Evolutionary conservation across 2,329 filamentous ascomycete genomes (phyloP), one percentile per base, ranked within the genome.

Genomic region (Alternaria dauci): DNA sequence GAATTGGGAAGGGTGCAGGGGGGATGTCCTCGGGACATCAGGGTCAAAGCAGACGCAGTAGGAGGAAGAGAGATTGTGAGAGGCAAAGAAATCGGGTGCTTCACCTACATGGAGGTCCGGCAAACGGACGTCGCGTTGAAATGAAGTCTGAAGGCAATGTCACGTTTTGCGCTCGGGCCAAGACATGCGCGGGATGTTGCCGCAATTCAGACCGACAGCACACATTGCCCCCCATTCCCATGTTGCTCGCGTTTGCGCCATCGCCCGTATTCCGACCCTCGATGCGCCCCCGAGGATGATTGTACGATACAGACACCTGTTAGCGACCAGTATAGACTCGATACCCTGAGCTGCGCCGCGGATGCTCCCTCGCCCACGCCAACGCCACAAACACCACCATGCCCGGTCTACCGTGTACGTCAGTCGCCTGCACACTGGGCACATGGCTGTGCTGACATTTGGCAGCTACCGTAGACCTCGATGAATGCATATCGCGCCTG

Each of bases 401-500:
- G 82, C 82, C 82, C 68, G 82, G 82, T 70, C 81, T 84, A 71
- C 82, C 82, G 66, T 81, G 82, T 84, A 81, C 62, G 80, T 68
- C 59, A 52, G 60, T 59, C 58, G 53, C 39, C 46, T 50, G 39
- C 46, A 18, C 54, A 9, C 53, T 23, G 32, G 43, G 18, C 32
- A 25, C 47, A 48, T 52, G 32, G 56, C 28, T 43, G 43, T 62
- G 57, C 73, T 77, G 61, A 76, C 62, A 23, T 8, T 16, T 44
- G 51, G 46, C 74, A 96, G 94, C 92, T 72, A 97, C 93, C 81
- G 94, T 99, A 82, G 94, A 99, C 81, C 88, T 99, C 74, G 95
- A 99, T 84, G 93, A 98, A 87, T 99, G 95, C 83, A 98, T 99
- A 82, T 89, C 92, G 78, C 91, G 94, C 70, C 88, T 99, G 55